phyloP scores from a whole-genome alignment of 1,284 basidiomycete genomes.

The Puccinia triticina region DNA sequence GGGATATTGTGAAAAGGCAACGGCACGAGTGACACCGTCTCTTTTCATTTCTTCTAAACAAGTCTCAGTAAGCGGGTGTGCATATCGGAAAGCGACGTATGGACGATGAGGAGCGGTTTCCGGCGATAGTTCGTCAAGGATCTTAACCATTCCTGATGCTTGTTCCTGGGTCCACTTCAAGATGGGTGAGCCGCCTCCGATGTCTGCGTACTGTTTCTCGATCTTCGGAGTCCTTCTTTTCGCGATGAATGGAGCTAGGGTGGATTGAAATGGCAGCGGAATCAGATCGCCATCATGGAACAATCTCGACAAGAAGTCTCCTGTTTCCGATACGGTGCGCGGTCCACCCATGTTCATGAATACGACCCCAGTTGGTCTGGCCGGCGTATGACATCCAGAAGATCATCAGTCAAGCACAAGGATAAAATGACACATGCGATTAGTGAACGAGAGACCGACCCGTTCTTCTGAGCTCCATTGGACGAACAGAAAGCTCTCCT shows the following conservation, averaged over 20 bases:
- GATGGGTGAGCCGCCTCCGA: slow-evolving; percentile 98
- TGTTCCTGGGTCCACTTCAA: slow-evolving; percentile 85
- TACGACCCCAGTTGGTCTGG: slow-evolving; percentile 71
- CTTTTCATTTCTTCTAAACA: slow-evolving; percentile 80
- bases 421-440: too few species aligned
- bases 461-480: background rate
- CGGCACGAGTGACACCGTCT: slow-evolving; percentile 87
- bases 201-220: slow-evolving; percentile 88
- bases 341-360: slow-evolving; percentile 99
- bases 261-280: slow-evolving; percentile 86
- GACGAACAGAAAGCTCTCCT: background rate
- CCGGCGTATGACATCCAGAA: background rate
- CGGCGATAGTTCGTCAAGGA: slow-evolving; percentile 91
- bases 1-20: slow-evolving; percentile 98
- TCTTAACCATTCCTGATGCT: slow-evolving; percentile 82
- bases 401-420: slow-evolving; percentile 2
- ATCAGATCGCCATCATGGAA: slow-evolving; percentile 96
- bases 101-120: slow-evolving; percentile 91
- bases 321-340: slow-evolving; percentile 68
- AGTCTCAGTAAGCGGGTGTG: slow-evolving; percentile 81
- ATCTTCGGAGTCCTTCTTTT: slow-evolving; percentile 89
- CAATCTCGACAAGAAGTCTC: slow-evolving; percentile 81
- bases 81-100: slow-evolving; percentile 94
- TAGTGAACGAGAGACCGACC: background rate
- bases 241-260: slow-evolving; percentile 86